phyloP scores from a whole-genome alignment of 805 yeast genomes.

The Lachancea fermentati region DNA sequence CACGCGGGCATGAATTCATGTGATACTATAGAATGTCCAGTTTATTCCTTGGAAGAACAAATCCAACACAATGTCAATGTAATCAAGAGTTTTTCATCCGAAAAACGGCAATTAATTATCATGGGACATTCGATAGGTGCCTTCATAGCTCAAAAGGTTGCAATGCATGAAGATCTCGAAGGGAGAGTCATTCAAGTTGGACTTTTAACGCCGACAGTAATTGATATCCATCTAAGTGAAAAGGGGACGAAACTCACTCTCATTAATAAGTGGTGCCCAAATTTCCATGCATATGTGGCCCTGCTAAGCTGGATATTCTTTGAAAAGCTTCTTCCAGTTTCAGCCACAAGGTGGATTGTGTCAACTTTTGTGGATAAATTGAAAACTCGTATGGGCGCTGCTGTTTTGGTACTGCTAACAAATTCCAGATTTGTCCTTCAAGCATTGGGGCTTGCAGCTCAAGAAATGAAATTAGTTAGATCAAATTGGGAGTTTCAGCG shows the following conservation, averaged over 20 bases:
- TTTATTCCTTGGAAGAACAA: constrained; percentile 48
- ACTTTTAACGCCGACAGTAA: constrained; percentile 64
- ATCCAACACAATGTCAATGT: constrained; percentile 50
- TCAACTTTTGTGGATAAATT: constrained; percentile 25
- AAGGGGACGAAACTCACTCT: constrained; percentile 35
- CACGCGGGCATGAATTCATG: constrained; percentile 51
- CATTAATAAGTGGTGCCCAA: constrained; percentile 21
- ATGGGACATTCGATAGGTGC: constrained; percentile 73
- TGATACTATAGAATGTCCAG: constrained; percentile 13
- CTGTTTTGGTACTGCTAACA: constrained; percentile 39
- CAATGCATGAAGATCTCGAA: constrained; percentile 21
- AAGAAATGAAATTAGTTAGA: constrained; percentile 51
- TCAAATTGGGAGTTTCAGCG: constrained; percentile 48
- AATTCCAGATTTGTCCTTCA: constrained; percentile 46
- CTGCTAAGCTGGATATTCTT: constrained; percentile 23
- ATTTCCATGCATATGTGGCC: constrained; percentile 31
- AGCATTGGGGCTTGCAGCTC: constrained; percentile 49
- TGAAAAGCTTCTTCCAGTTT: constrained; percentile 26
- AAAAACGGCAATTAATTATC: constrained; percentile 26
- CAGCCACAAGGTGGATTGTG: constrained; percentile 21
- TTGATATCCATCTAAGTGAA: constrained; percentile 47
- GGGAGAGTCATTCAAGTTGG: constrained; percentile 44
- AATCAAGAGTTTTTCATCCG: constrained; percentile 34
- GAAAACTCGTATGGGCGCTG: constrained; percentile 29
- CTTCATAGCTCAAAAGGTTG: constrained; percentile 53